phyloP scores from a whole-genome alignment of 2,329 filamentous ascomycete genomes.

The Pseudogymnoascus sp. region DNA sequence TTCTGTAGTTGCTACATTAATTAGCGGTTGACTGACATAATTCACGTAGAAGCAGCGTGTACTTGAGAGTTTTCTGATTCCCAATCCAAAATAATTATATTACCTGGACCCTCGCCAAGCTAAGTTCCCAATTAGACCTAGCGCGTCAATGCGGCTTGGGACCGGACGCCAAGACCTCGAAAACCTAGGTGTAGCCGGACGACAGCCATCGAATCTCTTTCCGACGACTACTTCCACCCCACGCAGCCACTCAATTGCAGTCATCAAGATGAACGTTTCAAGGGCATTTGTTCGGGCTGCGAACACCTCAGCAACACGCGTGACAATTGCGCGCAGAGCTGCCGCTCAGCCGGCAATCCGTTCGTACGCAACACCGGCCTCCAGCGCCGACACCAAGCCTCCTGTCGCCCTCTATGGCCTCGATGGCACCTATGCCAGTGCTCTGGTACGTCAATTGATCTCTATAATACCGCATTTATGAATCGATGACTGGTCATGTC shows the following conservation, averaged over 20 bases:
- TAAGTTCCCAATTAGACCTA: not conserved
- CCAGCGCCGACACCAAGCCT: slow-evolving; percentile 60
- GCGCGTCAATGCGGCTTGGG: slow-evolving; percentile 5
- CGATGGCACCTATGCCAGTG: slow-evolving; percentile 96
- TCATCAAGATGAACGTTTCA: slow-evolving; percentile 27
- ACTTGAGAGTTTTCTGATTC: not conserved
- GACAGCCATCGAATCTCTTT: slow-evolving; percentile 12
- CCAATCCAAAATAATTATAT: not conserved
- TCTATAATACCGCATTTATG: not conserved
- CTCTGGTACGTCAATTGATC: slow-evolving; percentile 64
- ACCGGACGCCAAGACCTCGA: slow-evolving; percentile 13
- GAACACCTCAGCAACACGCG: slow-evolving; percentile 23
- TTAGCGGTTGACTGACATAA: not conserved
- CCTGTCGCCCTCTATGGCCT: slow-evolving; percentile 89
- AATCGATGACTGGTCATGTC: not conserved
- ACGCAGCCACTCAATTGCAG: slow-evolving; percentile 23
- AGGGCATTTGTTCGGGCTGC: slow-evolving; percentile 27
- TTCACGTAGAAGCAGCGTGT: no score
- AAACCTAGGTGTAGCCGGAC: slow-evolving; percentile 14
- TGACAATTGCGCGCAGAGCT: slow-evolving; percentile 27
- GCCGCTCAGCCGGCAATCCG: slow-evolving; percentile 56
- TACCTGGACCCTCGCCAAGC: slow-evolving; percentile 9
- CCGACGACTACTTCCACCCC: slow-evolving; percentile 15
- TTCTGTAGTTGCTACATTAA: not conserved
- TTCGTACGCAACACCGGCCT: slow-evolving; percentile 60